Evolutionary conservation across 306 rosid species (phyloP).

Genomic region (Morella rubra): DNA sequence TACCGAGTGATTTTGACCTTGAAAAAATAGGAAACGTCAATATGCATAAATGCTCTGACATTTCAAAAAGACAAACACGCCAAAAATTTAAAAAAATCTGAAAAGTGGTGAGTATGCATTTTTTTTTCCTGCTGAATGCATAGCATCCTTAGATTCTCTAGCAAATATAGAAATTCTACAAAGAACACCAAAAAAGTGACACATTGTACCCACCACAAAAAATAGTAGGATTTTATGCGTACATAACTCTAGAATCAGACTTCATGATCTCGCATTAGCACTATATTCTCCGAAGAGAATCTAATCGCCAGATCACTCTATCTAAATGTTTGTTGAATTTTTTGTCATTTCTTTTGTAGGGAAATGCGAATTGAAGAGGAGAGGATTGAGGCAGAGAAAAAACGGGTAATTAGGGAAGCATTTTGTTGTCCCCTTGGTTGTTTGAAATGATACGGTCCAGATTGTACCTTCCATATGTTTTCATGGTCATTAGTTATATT

Average conservation of each 20-base stretch:
- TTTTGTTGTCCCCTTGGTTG: slow-evolving; percentile 8
- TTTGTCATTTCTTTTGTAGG: slow-evolving; percentile 43
- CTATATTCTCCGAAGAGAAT: background rate
- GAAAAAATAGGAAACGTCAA: background rate
- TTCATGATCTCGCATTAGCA: background rate
- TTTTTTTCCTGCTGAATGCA: background rate
- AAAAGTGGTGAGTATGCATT: background rate
- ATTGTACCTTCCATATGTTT: background rate
- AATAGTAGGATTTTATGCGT: background rate
- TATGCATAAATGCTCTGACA: background rate
- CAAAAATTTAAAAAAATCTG: background rate
- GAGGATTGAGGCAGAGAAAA: slow-evolving; percentile 96
- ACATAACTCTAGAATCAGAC: background rate
- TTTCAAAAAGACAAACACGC: background rate
- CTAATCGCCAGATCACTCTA: background rate
- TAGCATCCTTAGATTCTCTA: background rate
- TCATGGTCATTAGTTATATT: background rate
- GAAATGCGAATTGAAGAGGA: slow-evolving; percentile 87
- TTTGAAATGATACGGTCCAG: background rate
- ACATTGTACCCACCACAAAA: background rate
- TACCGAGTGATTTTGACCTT: background rate
- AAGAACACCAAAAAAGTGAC: background rate
- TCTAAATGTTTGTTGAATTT: slow-evolving; percentile 13
- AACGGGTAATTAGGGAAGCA: slow-evolving; percentile 48
- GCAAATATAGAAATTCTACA: background rate